Evolutionary conservation across 1,284 basidiomycete genomes (phyloP).

Genomic region (Wolfiporia cocos): DNA sequence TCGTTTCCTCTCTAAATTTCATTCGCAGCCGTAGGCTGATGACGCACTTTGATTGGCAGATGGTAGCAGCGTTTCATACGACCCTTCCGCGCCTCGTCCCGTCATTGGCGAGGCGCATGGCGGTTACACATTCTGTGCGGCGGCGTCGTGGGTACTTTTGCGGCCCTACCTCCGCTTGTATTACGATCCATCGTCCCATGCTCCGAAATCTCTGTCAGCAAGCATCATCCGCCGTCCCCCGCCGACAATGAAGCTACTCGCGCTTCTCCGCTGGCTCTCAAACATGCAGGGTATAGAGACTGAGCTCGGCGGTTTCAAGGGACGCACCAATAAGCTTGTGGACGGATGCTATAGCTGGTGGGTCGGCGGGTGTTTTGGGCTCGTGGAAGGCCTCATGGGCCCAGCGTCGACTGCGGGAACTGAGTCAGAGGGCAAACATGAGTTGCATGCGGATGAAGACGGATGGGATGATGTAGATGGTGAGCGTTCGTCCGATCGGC

Average conservation of each 20-base stretch:
- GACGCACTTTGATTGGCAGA: not conserved
- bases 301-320: conserved; percentile 91
- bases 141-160: conserved; percentile 82
- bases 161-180: conserved; percentile 39
- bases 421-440: conserved; percentile 8
- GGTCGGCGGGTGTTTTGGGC: conserved; percentile 86
- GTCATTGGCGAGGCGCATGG: conserved; percentile 94
- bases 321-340: conserved; percentile 95
- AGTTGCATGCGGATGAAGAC: conserved; percentile 25
- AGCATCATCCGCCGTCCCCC: not conserved
- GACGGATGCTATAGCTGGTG: conserved; percentile 99
- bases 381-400: conserved; percentile 62
- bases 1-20: not conserved
- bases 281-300: conserved; percentile 81
- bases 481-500: too few species aligned
- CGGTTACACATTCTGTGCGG: conserved; percentile 92
- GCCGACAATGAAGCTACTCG: conserved; percentile 51
- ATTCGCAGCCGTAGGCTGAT: not conserved
- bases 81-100: conserved; percentile 42
- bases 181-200: conserved; percentile 5
- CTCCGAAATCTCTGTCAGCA: not conserved
- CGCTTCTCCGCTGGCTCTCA: conserved; percentile 77
- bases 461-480: conserved; percentile 65
- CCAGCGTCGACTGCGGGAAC: conserved; percentile 15
- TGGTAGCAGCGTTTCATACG: conserved; percentile 2